phyloP scores from a whole-genome alignment of 768 basidiomycete genomes.

The Tephrocybe sp. region DNA sequence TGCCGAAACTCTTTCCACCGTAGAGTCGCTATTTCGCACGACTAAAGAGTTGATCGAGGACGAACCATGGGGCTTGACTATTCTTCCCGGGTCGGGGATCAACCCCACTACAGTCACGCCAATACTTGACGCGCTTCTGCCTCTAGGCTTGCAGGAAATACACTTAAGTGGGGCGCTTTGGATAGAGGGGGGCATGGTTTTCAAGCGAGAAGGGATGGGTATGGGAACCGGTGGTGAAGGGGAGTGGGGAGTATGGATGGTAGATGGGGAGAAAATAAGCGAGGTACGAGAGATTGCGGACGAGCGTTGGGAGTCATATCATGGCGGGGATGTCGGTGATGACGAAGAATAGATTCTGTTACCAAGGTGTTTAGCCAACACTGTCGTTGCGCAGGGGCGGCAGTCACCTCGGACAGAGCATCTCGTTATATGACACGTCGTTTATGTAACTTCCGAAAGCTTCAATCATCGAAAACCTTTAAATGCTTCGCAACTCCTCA shows the following conservation, averaged over 20 bases:
- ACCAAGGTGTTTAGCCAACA: background rate
- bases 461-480: background rate
- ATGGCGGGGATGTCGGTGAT: background rate
- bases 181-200: slow-evolving; percentile 52
- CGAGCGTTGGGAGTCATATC: slow-evolving; percentile 25
- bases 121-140: slow-evolving; percentile 51
- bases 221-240: slow-evolving; percentile 58
- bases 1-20: slow-evolving; percentile 36
- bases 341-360: slow-evolving; percentile 4
- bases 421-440: background rate
- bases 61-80: slow-evolving; percentile 39
- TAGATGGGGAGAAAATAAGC: slow-evolving; percentile 50
- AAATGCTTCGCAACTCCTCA: background rate
- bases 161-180: slow-evolving; percentile 76
- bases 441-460: slow-evolving; percentile 1
- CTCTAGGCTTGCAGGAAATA: slow-evolving; percentile 62
- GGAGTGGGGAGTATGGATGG: slow-evolving; percentile 73
- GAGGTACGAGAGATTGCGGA: slow-evolving; percentile 53
- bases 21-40: slow-evolving; percentile 40
- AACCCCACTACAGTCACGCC: slow-evolving; percentile 52
- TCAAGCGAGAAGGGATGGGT: slow-evolving; percentile 58
- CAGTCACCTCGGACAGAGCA: too few species aligned
- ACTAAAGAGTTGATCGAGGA: slow-evolving; percentile 36
- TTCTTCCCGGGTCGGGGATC: slow-evolving; percentile 80
- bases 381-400: too few species aligned